phyloP scores from a whole-genome alignment of 2,329 filamentous ascomycete genomes.

The Talaromyces islandicus region DNA sequence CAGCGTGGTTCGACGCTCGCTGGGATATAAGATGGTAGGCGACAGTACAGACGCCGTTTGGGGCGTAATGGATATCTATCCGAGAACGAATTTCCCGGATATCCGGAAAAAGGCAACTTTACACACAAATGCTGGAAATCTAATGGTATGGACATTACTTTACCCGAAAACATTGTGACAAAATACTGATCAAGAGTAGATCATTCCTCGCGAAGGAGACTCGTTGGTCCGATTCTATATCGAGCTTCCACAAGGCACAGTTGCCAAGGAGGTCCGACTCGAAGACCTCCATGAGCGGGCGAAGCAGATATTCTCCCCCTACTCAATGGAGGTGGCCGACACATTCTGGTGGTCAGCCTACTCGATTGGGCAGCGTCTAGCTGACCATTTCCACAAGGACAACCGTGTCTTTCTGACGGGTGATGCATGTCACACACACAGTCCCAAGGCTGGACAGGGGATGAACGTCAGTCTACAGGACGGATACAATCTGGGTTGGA shows the following conservation, averaged over 20 bases:
- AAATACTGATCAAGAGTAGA: constrained; percentile 14
- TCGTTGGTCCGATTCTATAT: constrained; percentile 60
- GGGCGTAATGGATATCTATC: constrained; percentile 45
- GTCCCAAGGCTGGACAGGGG: constrained; percentile 27
- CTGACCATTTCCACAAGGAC: constrained; percentile 49
- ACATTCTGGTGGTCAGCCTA: constrained; percentile 65
- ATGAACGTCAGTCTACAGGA: constrained; percentile 33
- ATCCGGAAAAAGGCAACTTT: constrained; percentile 47
- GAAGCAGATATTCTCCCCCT: constrained; percentile 60
- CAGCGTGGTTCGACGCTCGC: constrained; percentile 55
- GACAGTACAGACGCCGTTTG: constrained; percentile 45
- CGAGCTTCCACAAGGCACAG: constrained; percentile 50
- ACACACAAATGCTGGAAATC: constrained; percentile 40
- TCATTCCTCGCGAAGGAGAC: constrained; percentile 51
- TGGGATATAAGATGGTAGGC: constrained; percentile 53
- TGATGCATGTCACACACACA: constrained; percentile 45
- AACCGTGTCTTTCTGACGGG: constrained; percentile 64
- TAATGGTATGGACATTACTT: constrained; percentile 59
- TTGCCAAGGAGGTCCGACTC: constrained; percentile 49
- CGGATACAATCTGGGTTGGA: constrained; percentile 31
- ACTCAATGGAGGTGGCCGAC: constrained; percentile 58
- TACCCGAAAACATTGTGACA: constrained; percentile 43
- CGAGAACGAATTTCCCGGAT: constrained; percentile 45
- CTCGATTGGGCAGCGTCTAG: constrained; percentile 62
- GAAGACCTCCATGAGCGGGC: constrained; percentile 59